These are phyloP conservation scores for Trichoderma parareesei DNA, from an alignment of 495 filamentous ascomycete genomes.

Conservation along the genomic window DNA sequence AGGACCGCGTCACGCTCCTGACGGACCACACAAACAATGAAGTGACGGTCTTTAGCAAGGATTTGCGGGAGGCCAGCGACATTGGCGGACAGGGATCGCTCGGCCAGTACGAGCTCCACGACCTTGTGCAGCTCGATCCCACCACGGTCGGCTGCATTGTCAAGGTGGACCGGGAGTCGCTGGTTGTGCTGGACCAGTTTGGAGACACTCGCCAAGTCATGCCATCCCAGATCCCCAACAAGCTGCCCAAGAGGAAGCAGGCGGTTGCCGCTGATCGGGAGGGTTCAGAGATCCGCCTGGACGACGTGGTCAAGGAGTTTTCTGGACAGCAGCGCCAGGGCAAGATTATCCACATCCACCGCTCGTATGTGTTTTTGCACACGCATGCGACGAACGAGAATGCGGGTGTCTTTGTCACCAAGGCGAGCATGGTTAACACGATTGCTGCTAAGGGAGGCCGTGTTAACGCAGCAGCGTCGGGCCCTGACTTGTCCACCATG, in stretches of 20 bases:
- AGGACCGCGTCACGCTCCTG: slow-evolving; percentile 83
- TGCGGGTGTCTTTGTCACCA: slow-evolving; percentile 81
- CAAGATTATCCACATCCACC: slow-evolving; percentile 84
- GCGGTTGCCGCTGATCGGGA: slow-evolving; percentile 89
- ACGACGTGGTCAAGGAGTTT: slow-evolving; percentile 86
- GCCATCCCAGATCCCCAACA: slow-evolving; percentile 85
- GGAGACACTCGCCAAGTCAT: slow-evolving; percentile 72
- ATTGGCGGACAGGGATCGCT: slow-evolving; percentile 70
- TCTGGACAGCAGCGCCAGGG: slow-evolving; percentile 79
- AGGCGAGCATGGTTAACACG: slow-evolving; percentile 74
- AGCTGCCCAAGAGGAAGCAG: slow-evolving; percentile 65
- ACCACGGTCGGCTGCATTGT: slow-evolving; percentile 86
- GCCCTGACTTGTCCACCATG: slow-evolving; percentile 81
- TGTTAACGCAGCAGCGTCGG: slow-evolving; percentile 37
- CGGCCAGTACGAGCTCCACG: slow-evolving; percentile 81
- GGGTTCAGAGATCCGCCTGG: slow-evolving; percentile 83
- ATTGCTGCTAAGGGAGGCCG: slow-evolving; percentile 87
- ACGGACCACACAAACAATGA: slow-evolving; percentile 87
- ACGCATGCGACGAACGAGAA: slow-evolving; percentile 81
- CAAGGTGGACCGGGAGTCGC: slow-evolving; percentile 88
- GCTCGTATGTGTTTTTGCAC: slow-evolving; percentile 80
- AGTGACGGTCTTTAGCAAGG: slow-evolving; percentile 97
- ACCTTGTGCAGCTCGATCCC: slow-evolving; percentile 89
- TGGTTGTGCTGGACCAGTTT: slow-evolving; percentile 86
- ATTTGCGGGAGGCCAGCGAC: slow-evolving; percentile 85